Percentiles rank a stretch among this genome's conserved stretches.
Evolutionary conservation across 495 filamentous ascomycete species (phyloP).

Genomic region (Neurospora sp.): DNA sequence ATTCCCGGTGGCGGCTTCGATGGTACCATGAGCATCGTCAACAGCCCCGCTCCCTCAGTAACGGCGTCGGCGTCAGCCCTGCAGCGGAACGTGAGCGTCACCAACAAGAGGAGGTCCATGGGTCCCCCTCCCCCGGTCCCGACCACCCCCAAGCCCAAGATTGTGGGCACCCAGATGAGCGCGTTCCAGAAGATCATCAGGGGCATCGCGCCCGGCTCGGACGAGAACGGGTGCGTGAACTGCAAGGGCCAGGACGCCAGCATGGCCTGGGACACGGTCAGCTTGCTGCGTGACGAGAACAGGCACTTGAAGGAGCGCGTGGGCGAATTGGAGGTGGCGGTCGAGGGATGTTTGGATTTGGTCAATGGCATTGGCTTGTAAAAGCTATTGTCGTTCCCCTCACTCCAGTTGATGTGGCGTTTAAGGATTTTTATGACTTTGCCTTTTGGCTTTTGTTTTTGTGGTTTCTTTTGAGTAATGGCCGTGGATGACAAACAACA

Average conservation of each 20-base stretch:
- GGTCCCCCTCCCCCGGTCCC: background rate
- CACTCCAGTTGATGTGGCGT: background rate
- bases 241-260: constrained; percentile 53
- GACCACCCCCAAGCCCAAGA: constrained; percentile 2
- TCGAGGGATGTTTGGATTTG: constrained; percentile 62
- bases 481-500: background rate
- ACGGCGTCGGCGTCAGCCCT: background rate
- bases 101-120: background rate
- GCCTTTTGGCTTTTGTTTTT: background rate
- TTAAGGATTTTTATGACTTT: background rate
- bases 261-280: constrained; percentile 62
- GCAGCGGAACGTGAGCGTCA: background rate
- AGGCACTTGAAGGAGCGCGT: constrained; percentile 57
- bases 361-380: constrained; percentile 40
- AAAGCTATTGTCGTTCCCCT: background rate
- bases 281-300: constrained; percentile 64
- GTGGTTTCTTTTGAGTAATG: background rate
- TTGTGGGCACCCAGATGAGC: constrained; percentile 20
- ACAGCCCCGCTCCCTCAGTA: constrained; percentile 6
- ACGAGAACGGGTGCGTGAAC: constrained; percentile 40
- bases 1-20: constrained; percentile 13
- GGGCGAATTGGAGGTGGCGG: constrained; percentile 53
- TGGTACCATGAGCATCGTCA: constrained; percentile 15
- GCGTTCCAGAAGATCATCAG: constrained; percentile 44
- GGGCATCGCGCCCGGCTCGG: constrained; percentile 29